Evolutionary conservation across 1,284 basidiomycete species (phyloP).

Genomic region (Leccinum griseonigrum): DNA sequence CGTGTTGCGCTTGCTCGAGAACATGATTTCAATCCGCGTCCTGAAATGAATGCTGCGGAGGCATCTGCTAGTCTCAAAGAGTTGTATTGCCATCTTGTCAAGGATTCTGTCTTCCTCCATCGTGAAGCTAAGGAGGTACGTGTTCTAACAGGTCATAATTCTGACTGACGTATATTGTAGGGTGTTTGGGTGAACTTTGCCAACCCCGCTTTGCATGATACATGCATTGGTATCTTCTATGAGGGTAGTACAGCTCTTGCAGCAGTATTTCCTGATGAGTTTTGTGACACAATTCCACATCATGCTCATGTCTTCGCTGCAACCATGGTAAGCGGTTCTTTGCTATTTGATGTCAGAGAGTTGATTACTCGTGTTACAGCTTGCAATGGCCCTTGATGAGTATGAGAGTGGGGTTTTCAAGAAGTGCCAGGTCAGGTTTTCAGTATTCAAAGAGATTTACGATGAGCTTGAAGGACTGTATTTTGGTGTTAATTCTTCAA

Average conservation of each 20-base stretch:
- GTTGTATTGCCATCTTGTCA: not conserved
- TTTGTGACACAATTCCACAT: not conserved
- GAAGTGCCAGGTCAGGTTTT: not conserved
- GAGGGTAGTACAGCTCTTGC: not conserved
- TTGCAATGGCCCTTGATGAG: not conserved
- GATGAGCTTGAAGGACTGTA: not conserved
- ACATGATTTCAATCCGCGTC: no score
- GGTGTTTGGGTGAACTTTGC: not conserved
- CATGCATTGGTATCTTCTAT: not conserved
- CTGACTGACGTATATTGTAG: not conserved
- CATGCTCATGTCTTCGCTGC: not conserved
- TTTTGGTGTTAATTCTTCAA: not conserved
- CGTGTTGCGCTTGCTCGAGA: not conserved
- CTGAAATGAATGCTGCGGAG: not conserved
- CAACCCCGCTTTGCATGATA: not conserved
- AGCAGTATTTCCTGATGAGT: not conserved
- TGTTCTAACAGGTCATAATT: not conserved
- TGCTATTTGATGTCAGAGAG: not conserved
- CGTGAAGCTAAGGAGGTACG: not conserved
- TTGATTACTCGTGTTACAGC: not conserved
- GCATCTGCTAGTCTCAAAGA: not conserved
- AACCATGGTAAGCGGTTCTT: not conserved
- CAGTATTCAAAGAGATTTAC: not conserved
- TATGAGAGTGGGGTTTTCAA: not conserved
- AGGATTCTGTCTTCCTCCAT: not conserved